Evolutionary conservation across 2,329 filamentous ascomycete genomes (phyloP).

Genomic region (Ceratocystis lukuohia): DNA sequence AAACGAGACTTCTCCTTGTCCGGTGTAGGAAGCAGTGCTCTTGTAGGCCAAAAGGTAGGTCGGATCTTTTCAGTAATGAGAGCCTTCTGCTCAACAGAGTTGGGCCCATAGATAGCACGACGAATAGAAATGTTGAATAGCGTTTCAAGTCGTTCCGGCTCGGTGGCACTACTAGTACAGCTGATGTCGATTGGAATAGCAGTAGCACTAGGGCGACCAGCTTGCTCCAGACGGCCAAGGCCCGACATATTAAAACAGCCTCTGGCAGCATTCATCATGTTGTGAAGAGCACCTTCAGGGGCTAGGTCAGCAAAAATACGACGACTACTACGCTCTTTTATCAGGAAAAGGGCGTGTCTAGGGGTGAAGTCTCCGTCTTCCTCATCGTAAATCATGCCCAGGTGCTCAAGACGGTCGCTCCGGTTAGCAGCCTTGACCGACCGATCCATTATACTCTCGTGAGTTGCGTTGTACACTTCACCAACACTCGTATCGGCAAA

Average conservation of each 20-base stretch:
- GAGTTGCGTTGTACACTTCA: slow-evolving; percentile 59
- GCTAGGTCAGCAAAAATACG: slow-evolving; percentile 56
- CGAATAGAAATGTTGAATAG: slow-evolving; percentile 69
- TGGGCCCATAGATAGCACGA: slow-evolving; percentile 57
- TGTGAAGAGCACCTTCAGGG: slow-evolving; percentile 55
- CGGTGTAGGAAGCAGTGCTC: slow-evolving; percentile 59
- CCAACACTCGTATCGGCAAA: slow-evolving; percentile 66
- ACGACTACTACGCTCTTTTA: slow-evolving; percentile 55
- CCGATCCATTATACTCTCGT: slow-evolving; percentile 58
- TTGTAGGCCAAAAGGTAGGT: slow-evolving; percentile 47
- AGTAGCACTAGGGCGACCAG: slow-evolving; percentile 61
- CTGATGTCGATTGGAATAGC: slow-evolving; percentile 76
- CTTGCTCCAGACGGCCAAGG: slow-evolving; percentile 66
- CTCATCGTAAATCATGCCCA: slow-evolving; percentile 60
- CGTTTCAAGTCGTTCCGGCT: slow-evolving; percentile 37
- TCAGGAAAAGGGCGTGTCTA: slow-evolving; percentile 66
- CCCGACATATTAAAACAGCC: slow-evolving; percentile 54
- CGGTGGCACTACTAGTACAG: slow-evolving; percentile 53
- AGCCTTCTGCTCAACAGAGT: slow-evolving; percentile 52
- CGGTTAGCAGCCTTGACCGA: slow-evolving; percentile 47
- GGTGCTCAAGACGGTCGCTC: slow-evolving; percentile 46
- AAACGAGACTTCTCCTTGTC: slow-evolving; percentile 72
- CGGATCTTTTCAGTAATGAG: slow-evolving; percentile 63
- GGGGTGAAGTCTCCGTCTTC: slow-evolving; percentile 55
- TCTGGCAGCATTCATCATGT: slow-evolving; percentile 66